A percentile compares a stretch with the other conserved stretches of the same genome.
These are phyloP conservation scores for Magnusiomyces tetraspermus DNA, from an alignment of 1,139 yeast species.

Conservation along the genomic window DNA sequence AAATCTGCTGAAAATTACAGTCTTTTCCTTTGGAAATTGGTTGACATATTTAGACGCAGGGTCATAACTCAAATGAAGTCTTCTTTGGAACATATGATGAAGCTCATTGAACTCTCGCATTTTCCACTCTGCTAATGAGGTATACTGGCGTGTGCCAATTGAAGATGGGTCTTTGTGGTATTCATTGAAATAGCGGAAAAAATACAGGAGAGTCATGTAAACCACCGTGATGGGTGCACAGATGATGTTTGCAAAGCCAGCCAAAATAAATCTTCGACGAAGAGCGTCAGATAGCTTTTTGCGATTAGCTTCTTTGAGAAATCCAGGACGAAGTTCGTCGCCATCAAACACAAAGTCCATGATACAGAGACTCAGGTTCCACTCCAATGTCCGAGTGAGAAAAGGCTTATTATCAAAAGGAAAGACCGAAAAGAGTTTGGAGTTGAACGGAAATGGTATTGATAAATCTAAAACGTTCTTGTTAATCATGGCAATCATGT, in stretches of 20 bases:
- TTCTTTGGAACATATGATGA: constrained; percentile 72
- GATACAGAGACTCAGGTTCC: constrained; percentile 85
- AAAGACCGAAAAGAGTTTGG: background rate
- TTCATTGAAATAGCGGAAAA: constrained; percentile 87
- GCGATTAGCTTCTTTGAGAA: constrained; percentile 65
- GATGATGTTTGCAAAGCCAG: constrained; percentile 73
- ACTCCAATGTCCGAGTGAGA: constrained; percentile 79
- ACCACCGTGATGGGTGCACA: constrained; percentile 79
- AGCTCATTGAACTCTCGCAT: constrained; percentile 88
- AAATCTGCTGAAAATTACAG: constrained; percentile 52
- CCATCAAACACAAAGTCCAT: constrained; percentile 75
- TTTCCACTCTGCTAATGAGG: constrained; percentile 94
- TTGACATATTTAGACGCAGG: constrained; percentile 77
- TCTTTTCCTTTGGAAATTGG: constrained; percentile 84
- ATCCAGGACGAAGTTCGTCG: constrained; percentile 71
- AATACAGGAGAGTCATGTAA: constrained; percentile 72
- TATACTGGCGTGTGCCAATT: constrained; percentile 77
- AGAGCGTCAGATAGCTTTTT: constrained; percentile 60
- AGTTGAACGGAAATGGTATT: constrained; percentile 41
- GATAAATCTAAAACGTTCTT: constrained; percentile 63
- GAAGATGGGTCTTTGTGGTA: constrained; percentile 82
- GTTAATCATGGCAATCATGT: constrained; percentile 80
- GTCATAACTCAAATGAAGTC: constrained; percentile 66
- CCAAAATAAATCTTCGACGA: constrained; percentile 69
- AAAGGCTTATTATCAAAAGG: constrained; percentile 30